Evolutionary conservation across 352 stramenopile species (phyloP), one percentile per base, ranked within the genome.

Genomic region (Aphanomyces cochlioides): DNA sequence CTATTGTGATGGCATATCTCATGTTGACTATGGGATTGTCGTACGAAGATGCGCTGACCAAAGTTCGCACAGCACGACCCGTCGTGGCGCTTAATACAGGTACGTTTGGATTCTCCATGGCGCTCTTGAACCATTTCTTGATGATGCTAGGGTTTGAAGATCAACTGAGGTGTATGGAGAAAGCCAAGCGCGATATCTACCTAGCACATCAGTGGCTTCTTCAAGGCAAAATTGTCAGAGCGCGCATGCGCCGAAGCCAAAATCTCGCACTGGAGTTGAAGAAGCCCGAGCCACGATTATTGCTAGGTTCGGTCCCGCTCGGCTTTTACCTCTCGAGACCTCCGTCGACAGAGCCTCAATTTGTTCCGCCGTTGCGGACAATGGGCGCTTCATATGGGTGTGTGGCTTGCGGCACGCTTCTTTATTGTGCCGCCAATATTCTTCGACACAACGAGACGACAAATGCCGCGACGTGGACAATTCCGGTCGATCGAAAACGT

Each of bases 321-420:
- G 84, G 84, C 0, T 89, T 89, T 39, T 81, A 69, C 19, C 74
- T 91, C 76, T 39, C 40, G 61, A 13, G 39, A 60, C 60, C 40
- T 21, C 21, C 50, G 50, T 34, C 64, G 17, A 72, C 58, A 43
- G 53, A 47, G 0, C 41, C 75, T 3, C 76, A 77, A 43, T 92
- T 92, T 61, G 85, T 94, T 39, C 86, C 86, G 40, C 76, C 84
- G 10, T 61, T 92, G 41, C 79, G 83, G 8, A 90, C 82, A 3
- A 92, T 92, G 83, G 84, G 79, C 12, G 83, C 84, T 3, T 73
- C 88, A 53, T 90, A 85, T 61, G 84, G 84, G 36, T 94, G 86
- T 61, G 76, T 75, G 13, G 60, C 60, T 19, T 94, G 86, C 40
- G 76, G 78, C 8, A 74, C 85, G 69, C 77, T 73, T 41, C 69